Percentiles rank a stretch among this genome's conserved stretches.
phyloP scores from a whole-genome alignment of 148 eudicot genomes.

The Selenicereus undatus region DNA sequence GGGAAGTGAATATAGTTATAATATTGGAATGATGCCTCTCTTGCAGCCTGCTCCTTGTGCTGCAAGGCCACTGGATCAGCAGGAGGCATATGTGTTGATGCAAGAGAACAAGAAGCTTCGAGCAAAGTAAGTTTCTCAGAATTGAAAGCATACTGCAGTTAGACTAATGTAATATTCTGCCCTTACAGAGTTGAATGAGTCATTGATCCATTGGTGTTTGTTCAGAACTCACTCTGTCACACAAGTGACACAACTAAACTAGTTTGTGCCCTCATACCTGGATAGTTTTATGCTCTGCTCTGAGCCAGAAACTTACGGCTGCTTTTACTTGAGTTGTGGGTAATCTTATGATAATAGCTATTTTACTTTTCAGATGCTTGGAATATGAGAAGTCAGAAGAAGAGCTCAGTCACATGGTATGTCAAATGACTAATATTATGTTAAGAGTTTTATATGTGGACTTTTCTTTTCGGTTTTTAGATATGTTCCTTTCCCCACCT shows the following conservation, averaged over 20 bases:
- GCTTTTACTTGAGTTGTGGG: not conserved
- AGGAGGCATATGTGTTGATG: constrained; percentile 29
- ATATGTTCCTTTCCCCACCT: not conserved
- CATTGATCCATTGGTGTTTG: not conserved
- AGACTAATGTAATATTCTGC: not conserved
- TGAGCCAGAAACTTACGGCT: not conserved
- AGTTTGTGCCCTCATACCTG: not conserved
- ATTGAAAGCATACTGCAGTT: not conserved
- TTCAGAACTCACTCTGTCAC: not conserved
- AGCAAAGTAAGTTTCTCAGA: constrained; percentile 38
- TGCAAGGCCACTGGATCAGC: constrained; percentile 24
- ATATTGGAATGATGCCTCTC: constrained; percentile 12
- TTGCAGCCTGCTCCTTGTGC: constrained; percentile 30
- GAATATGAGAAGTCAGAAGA: constrained; percentile 41
- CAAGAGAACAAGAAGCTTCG: constrained; percentile 50
- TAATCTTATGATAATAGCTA: not conserved
- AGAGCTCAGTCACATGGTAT: constrained; percentile 54
- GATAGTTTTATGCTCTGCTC: not conserved
- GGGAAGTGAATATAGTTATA: not conserved
- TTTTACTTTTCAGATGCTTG: constrained; percentile 41
- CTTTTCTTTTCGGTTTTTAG: not conserved
- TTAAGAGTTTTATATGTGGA: not conserved
- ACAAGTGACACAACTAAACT: not conserved
- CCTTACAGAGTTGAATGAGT: not conserved
- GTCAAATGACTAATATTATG: not conserved